These are phyloP conservation scores for Aspergillus persii DNA, from an alignment of 2,329 filamentous ascomycete species.

Conservation along the genomic window DNA sequence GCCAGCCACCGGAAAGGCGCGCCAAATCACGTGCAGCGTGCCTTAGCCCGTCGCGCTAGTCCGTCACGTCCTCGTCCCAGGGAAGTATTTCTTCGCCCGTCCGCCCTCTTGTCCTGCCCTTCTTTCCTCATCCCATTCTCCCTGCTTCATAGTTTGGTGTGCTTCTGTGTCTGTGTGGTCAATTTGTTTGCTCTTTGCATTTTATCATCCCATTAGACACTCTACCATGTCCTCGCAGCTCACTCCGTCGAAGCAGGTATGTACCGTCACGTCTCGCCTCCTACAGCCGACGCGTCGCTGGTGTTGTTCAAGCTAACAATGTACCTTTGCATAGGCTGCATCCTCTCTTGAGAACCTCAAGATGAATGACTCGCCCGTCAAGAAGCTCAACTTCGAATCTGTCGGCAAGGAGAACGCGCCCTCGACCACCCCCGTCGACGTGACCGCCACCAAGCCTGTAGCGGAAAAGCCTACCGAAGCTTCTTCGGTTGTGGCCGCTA, in stretches of 20 bases:
- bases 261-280: slow-evolving; percentile 42
- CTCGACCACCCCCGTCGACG: slow-evolving; percentile 51
- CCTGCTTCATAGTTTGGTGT: slow-evolving; percentile 12
- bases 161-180: slow-evolving; percentile 22
- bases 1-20: slow-evolving; percentile 23
- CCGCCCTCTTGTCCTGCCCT: slow-evolving; percentile 19
- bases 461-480: slow-evolving; percentile 43
- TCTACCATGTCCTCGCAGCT: slow-evolving; percentile 70
- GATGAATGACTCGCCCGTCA: slow-evolving; percentile 81
- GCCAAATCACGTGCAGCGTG: slow-evolving; percentile 40
- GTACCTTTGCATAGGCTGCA: slow-evolving; percentile 62
- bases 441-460: slow-evolving; percentile 56
- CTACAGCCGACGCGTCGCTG: slow-evolving; percentile 31
- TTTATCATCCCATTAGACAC: slow-evolving; percentile 28
- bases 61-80: slow-evolving; percentile 31
- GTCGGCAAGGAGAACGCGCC: slow-evolving; percentile 79
- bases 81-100: slow-evolving; percentile 33
- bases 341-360: slow-evolving; percentile 83
- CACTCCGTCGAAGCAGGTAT: slow-evolving; percentile 71
- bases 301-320: slow-evolving; percentile 39
- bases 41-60: slow-evolving; percentile 39
- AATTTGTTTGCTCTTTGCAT: slow-evolving; percentile 16
- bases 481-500: slow-evolving; percentile 48
- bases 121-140: slow-evolving; percentile 27
- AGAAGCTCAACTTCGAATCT: slow-evolving; percentile 78